Evolutionary conservation across 2,329 filamentous ascomycete species (phyloP).

Genomic region (Aspergillus niger): DNA sequence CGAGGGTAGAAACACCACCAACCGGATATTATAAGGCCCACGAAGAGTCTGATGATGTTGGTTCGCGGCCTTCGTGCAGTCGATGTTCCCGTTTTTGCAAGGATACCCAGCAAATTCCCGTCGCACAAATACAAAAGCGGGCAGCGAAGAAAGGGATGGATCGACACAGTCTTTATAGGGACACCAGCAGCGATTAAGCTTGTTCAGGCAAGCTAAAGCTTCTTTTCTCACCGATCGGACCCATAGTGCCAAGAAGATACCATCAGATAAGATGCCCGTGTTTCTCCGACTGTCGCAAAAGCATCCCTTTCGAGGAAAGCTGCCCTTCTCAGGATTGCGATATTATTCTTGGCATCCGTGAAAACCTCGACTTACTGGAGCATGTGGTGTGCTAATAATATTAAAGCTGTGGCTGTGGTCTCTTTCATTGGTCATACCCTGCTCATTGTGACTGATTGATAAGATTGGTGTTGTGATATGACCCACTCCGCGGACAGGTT

Average conservation of each 20-base stretch:
- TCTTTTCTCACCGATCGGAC: not conserved
- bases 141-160: not conserved
- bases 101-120: not conserved
- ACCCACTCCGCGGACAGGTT: conserved; percentile 3
- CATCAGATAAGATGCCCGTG: conserved; percentile 8
- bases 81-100: not conserved
- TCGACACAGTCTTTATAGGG: conserved; percentile 1
- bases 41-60: not conserved
- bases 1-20: too few species aligned
- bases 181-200: not conserved
- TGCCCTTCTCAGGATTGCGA: not conserved
- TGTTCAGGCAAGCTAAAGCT: not conserved
- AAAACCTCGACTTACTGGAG: not conserved
- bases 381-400: not conserved
- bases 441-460: not conserved
- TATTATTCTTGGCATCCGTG: not conserved
- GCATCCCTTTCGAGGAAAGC: not conserved
- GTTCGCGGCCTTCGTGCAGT: not conserved
- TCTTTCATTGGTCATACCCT: not conserved
- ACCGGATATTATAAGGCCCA: not conserved
- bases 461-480: conserved; percentile 1
- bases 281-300: not conserved
- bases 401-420: not conserved
- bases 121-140: not conserved
- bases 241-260: not conserved